phyloP scores from a whole-genome alignment of 148 eudicot genomes.

The Pouteria glomerata region DNA sequence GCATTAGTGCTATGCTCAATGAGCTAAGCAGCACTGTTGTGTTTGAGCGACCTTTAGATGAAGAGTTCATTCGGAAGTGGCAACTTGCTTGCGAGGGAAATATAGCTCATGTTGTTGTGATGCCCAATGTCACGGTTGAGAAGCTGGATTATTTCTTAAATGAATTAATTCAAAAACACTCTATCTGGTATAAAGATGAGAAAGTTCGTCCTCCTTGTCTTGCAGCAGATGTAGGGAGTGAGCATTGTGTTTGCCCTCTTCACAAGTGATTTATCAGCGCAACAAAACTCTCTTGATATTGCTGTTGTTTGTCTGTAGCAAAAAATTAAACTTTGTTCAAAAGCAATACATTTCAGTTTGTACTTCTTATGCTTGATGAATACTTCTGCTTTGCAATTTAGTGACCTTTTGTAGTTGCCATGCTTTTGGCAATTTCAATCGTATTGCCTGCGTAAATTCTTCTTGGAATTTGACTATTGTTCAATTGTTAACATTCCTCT shows the following conservation, averaged over 20 bases:
- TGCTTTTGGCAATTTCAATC: no score
- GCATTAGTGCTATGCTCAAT: slow-evolving; percentile 66
- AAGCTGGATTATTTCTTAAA: slow-evolving; percentile 46
- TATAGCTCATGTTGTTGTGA: slow-evolving; percentile 62
- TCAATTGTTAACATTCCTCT: neutral
- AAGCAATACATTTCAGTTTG: neutral
- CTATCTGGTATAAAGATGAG: slow-evolving; percentile 51
- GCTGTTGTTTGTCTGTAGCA: slow-evolving; percentile 1
- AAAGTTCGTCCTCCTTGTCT: slow-evolving; percentile 40
- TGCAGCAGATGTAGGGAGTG: slow-evolving; percentile 48
- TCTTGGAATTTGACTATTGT: neutral
- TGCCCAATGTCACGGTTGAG: slow-evolving; percentile 63
- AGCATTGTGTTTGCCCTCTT: slow-evolving; percentile 42
- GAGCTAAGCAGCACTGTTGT: slow-evolving; percentile 72
- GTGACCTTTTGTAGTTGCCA: neutral
- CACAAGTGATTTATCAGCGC: slow-evolving; percentile 32
- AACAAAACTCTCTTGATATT: neutral
- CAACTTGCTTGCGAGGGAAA: slow-evolving; percentile 64
- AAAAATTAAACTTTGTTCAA: neutral
- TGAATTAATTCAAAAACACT: slow-evolving; percentile 43
- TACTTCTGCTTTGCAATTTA: neutral
- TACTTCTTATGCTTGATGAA: neutral
- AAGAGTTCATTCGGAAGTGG: slow-evolving; percentile 60
- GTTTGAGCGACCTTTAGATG: slow-evolving; percentile 62
- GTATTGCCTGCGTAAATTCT: no score